These are phyloP conservation scores for Starmerella floris DNA, from an alignment of 805 yeast species.

Conservation along the genomic window DNA sequence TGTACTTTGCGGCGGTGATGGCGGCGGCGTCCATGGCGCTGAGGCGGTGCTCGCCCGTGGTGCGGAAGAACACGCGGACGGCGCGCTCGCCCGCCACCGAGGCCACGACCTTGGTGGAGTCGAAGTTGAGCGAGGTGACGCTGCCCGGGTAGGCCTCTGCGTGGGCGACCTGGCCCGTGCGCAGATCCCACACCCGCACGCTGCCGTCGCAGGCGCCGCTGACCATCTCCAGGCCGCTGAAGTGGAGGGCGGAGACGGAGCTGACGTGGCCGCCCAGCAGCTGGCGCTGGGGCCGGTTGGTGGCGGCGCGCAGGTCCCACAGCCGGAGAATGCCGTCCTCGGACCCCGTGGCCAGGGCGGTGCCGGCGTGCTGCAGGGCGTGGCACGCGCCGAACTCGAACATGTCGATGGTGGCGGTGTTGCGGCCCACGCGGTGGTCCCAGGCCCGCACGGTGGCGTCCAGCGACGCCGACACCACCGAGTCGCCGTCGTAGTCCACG, in stretches of 20 bases:
- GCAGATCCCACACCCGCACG: conserved; percentile 57
- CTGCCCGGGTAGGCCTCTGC: conserved; percentile 50
- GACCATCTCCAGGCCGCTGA: conserved; percentile 49
- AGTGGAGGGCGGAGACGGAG: conserved; percentile 52
- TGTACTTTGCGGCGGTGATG: conserved; percentile 37
- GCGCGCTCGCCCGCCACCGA: conserved; percentile 36
- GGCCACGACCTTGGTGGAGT: conserved; percentile 41
- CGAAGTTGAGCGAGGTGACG: conserved; percentile 46
- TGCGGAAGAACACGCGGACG: conserved; percentile 47
- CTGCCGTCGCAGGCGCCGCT: conserved; percentile 54
- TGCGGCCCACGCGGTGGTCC: conserved; percentile 54
- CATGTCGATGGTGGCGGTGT: conserved; percentile 58
- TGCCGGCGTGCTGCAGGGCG: conserved; percentile 57
- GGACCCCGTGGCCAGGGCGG: conserved; percentile 68
- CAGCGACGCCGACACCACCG: conserved; percentile 51
- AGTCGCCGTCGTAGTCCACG: conserved; percentile 38
- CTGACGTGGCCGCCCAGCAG: conserved; percentile 51
- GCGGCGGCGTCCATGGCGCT: conserved; percentile 35
- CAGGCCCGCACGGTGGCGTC: conserved; percentile 65
- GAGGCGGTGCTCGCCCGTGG: conserved; percentile 39
- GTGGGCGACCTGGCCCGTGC: conserved; percentile 50
- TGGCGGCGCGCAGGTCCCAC: conserved; percentile 65
- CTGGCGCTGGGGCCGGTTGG: conserved; percentile 31
- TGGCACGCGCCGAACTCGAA: conserved; percentile 34
- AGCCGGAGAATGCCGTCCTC: conserved; percentile 61